phyloP scores from a whole-genome alignment of 768 basidiomycete species.

The Termitomyces sp. region DNA sequence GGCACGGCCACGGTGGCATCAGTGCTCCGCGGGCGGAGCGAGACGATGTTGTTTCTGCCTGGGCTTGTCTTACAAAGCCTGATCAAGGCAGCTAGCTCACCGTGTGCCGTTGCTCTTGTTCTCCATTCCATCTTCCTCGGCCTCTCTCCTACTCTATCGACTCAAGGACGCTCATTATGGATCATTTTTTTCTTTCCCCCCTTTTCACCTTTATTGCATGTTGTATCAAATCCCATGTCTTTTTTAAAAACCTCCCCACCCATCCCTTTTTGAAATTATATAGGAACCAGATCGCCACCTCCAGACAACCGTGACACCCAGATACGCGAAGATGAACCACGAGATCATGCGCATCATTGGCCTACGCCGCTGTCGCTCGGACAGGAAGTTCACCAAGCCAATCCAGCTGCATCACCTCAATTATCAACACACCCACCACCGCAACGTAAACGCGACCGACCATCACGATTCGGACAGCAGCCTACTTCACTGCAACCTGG shows the following conservation, averaged over 20 bases:
- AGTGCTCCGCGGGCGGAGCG: constrained; percentile 21
- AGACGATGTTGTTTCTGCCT: constrained; percentile 16
- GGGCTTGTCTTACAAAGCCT: constrained; percentile 17
- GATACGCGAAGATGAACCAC: background rate
- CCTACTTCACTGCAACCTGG: constrained; percentile 1
- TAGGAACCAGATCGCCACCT: constrained; percentile 50
- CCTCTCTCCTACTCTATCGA: constrained; percentile 31
- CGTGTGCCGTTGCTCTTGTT: constrained; percentile 24
- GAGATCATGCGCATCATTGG: constrained; percentile 1
- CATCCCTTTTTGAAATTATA: constrained; percentile 34
- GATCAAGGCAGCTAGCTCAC: constrained; percentile 26
- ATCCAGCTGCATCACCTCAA: constrained; percentile 1
- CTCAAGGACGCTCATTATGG: constrained; percentile 43
- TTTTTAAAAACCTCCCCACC: constrained; percentile 16
- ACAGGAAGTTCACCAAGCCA: constrained; percentile 1
- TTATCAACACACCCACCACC: constrained; percentile 9
- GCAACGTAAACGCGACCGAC: constrained; percentile 19
- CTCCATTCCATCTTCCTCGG: constrained; percentile 26
- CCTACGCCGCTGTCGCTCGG: constrained; percentile 4
- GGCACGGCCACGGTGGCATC: constrained; percentile 31
- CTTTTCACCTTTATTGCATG: constrained; percentile 28
- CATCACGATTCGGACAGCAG: constrained; percentile 26
- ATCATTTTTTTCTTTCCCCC: constrained; percentile 33
- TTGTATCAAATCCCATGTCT: constrained; percentile 24
- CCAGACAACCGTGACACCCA: constrained; percentile 29